Percentiles rank a stretch among this genome's conserved stretches.
phyloP scores from a whole-genome alignment of 2,329 filamentous ascomycete genomes.

The Fusarium tanahbumbuense region DNA sequence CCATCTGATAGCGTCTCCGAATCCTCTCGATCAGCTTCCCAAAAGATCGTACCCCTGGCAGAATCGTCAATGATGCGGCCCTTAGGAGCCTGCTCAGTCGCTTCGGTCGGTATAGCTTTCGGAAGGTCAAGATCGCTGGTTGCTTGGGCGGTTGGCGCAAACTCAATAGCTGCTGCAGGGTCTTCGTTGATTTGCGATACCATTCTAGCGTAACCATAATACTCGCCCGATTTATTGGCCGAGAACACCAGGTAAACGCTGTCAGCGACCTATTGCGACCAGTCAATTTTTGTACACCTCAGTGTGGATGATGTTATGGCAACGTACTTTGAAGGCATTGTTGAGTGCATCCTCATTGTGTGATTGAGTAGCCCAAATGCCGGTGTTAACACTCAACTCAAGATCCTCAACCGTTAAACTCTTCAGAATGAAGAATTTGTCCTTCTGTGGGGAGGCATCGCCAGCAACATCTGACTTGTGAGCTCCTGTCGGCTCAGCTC shows the following conservation, averaged over 20 bases:
- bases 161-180: slow-evolving; percentile 74
- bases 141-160: slow-evolving; percentile 72
- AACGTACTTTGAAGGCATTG: slow-evolving; percentile 79
- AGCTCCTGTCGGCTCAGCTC: slow-evolving; percentile 1
- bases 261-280: slow-evolving; percentile 71
- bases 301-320: neutral
- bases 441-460: slow-evolving; percentile 57
- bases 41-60: slow-evolving; percentile 94
- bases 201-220: slow-evolving; percentile 96
- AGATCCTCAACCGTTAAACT: slow-evolving; percentile 92
- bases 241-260: slow-evolving; percentile 95
- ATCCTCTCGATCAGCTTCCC: slow-evolving; percentile 81
- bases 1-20: slow-evolving; percentile 57
- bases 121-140: slow-evolving; percentile 74
- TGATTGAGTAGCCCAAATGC: slow-evolving; percentile 92
- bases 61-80: slow-evolving; percentile 94
- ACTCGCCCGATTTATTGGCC: slow-evolving; percentile 96
- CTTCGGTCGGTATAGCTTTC: slow-evolving; percentile 81
- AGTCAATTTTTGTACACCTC: slow-evolving; percentile 4
- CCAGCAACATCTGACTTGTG: neutral
- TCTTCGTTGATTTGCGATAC: slow-evolving; percentile 84
- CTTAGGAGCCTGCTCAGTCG: slow-evolving; percentile 80
- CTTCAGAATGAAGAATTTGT: slow-evolving; percentile 92
- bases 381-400: slow-evolving; percentile 86
- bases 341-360: slow-evolving; percentile 92